Conservation (phyloP, 2,329 filamentous ascomycete species). For the Mycosphaerella sp. region DNA sequence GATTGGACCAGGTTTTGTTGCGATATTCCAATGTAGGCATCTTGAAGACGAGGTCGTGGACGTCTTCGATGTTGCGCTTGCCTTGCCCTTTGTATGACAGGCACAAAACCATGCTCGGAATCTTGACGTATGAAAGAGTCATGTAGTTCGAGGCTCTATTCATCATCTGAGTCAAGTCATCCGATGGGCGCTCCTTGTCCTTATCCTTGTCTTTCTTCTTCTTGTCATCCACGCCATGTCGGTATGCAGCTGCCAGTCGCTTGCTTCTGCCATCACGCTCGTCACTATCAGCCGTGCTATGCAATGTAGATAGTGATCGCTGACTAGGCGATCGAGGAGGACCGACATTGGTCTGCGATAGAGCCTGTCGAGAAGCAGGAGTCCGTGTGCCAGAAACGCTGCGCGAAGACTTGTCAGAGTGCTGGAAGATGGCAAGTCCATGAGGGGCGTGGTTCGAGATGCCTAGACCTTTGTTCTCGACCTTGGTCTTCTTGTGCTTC, state of each 20-base stretch:
- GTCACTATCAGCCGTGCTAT: slow-evolving; percentile 21
- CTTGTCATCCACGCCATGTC: slow-evolving; percentile 19
- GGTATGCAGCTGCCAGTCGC: slow-evolving; percentile 8
- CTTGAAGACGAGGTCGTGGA: slow-evolving; percentile 95
- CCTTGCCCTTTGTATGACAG: slow-evolving; percentile 95
- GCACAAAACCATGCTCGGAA: slow-evolving; percentile 90
- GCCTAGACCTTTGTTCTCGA: slow-evolving; percentile 30
- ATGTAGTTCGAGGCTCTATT: slow-evolving; percentile 91
- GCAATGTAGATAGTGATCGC: slow-evolving; percentile 28
- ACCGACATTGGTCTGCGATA: slow-evolving; percentile 23
- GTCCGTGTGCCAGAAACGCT: slow-evolving; percentile 16
- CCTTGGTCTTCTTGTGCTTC: slow-evolving; percentile 30
- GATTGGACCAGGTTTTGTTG: slow-evolving; percentile 99
- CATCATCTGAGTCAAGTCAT: slow-evolving; percentile 97
- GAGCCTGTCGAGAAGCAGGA: slow-evolving; percentile 22
- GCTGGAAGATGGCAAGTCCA: slow-evolving; percentile 42
- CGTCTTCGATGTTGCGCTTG: slow-evolving; percentile 90
- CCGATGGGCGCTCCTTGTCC: slow-evolving; percentile 58
- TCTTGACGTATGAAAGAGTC: slow-evolving; percentile 92
- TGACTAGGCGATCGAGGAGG: slow-evolving; percentile 29
- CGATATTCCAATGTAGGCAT: slow-evolving; percentile 91
- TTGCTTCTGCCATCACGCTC: slow-evolving; percentile 28
- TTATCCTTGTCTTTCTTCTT: slow-evolving; percentile 43
- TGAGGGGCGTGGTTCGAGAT: slow-evolving; percentile 30
- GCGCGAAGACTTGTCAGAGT: slow-evolving; percentile 30